Evolutionary conservation across 805 yeast genomes (phyloP), one percentile per base, ranked within the genome.

Genomic region (Yamadazyma scolyti): DNA sequence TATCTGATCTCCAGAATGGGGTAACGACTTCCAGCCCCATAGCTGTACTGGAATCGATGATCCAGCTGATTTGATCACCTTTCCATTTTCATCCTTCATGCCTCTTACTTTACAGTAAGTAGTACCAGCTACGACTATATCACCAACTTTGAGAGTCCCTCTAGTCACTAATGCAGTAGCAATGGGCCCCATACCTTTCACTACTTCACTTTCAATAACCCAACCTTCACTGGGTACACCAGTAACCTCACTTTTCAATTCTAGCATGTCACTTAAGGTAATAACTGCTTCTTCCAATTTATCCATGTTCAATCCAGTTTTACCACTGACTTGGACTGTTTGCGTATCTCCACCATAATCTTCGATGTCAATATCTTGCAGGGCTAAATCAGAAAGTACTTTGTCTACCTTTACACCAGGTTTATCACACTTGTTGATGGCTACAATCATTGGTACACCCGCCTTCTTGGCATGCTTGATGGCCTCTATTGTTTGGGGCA

Each of bases 401-500:
- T 73, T 79, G 16, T 84, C 88, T 1, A 87, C 71, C 28, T 86
- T 75, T 5, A 81, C 77, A 18, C 79, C 84, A 4, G 79, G 81
- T 47, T 79, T 82, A 52, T 90, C 98, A 45, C 94, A 82, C 55
- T 93, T 93, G 44, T 93, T 90, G 23, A 93, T 74, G 1, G 97
- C 98, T 8, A 93, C 95, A 33, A 93, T 80, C 40, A 89, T 65
- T 1, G 89, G 87, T 9, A 86, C 93, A 8, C 80, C 79, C 0
- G 94, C 79, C 29, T 76, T 75, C 42, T 82, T 81, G 4, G 95
- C 89, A 56, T 93, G 98, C 47, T 83, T 87, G 40, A 93, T 86
- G 2, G 97, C 97, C 56, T 93, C 98, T 23, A 79, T 70, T 0
- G 98, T 93, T 54, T 93, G 98, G 0, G 97, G 97, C 95, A 83